Percentiles rank a stretch among this genome's conserved stretches.
These are phyloP conservation scores for Cryptococcus sp. DNA, from an alignment of 1,284 basidiomycete species.

Conservation along the genomic window DNA sequence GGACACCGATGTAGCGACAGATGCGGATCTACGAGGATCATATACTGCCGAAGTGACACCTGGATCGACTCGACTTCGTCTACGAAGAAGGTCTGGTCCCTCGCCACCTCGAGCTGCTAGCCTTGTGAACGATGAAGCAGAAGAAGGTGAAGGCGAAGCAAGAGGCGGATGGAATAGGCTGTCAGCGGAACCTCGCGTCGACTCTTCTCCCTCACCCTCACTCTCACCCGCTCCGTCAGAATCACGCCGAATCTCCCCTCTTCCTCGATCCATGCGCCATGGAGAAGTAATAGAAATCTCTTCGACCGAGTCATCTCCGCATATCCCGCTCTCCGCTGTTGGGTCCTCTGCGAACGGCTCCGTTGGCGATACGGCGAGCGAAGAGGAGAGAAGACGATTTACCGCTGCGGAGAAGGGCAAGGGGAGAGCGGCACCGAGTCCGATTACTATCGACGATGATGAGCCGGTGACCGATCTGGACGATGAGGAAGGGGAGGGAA, in stretches of 20 bases:
- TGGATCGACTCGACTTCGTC: too few relatives aligned
- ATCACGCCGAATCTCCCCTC: background rate
- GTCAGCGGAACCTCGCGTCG: background rate
- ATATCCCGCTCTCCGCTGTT: background rate
- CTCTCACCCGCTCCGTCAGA: background rate
- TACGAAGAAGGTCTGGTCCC: background rate
- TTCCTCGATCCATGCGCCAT: too few relatives aligned
- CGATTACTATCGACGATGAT: conserved; percentile 8
- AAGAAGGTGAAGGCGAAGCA: too few relatives aligned
- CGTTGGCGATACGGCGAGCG: background rate
- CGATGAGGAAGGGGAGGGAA: conserved; percentile 4
- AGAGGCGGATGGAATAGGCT: too few relatives aligned
- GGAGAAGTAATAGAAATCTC: background rate
- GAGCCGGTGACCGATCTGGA: conserved; percentile 7
- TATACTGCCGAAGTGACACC: too few relatives aligned
- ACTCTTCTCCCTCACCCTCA: background rate
- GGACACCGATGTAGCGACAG: too few relatives aligned
- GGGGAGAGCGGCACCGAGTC: conserved; percentile 15
- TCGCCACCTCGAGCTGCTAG: background rate
- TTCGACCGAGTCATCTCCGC: background rate
- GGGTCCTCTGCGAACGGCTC: conserved; percentile 10
- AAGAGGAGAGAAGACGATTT: background rate
- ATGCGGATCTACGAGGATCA: too few relatives aligned
- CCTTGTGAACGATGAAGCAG: too few relatives aligned
- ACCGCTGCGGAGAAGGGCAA: conserved; percentile 22